Base-by-base conservation (phyloP, 2,329 filamentous ascomycete genomes). In the Cytospora piceicola region DNA sequence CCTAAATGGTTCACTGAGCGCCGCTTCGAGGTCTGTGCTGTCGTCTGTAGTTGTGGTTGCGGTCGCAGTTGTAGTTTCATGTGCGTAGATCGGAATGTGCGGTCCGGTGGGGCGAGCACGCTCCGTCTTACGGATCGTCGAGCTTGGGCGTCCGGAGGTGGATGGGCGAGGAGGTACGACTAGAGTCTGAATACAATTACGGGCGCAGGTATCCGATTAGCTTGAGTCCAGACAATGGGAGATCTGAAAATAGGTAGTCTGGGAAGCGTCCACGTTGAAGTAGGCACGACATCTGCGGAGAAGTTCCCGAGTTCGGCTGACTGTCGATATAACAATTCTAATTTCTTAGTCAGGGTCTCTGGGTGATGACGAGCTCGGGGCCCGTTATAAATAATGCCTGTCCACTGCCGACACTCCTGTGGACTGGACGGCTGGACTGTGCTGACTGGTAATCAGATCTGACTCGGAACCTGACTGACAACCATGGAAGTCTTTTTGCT, bases 61-160 rank as follows among this genome's bases (percentile, higher is more conserved):
- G 22, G 9, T 8, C 4, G 42, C 53, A 17, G 53, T 51, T 51
- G 30, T 54, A 30, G 51, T 57, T 22, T 49, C 39, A 49, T 49
- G 22, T 22, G 61, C n/a, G 61, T 54, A 42, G 53, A 57, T 57
- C 61, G 61, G 61, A 63, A 36, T 57, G 61, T 63, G 61, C 53
- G 61, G 53, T 51, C 51, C 29, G 52, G 53, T 52, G 61, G 61
- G 61, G 61, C 61, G 29, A 63, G 39, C 61, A 63, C 53, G 61
- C 61, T 57, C 61, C 39, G 61, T 42, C 60, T 62, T 22, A 62
- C 36, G 60, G 52, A 53, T 55, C 24, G 52, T 62, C 60, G 52
- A 36, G 4, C 17, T 42, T 42, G 39, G 56, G 24, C 51, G 60
- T 52, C 52, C 36, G 60, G 39, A 42, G 39, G 39, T 42, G 36